Base-by-base conservation (phyloP, 371 early-diverging fungal genomes). In the Mortierella sp. region DNA sequence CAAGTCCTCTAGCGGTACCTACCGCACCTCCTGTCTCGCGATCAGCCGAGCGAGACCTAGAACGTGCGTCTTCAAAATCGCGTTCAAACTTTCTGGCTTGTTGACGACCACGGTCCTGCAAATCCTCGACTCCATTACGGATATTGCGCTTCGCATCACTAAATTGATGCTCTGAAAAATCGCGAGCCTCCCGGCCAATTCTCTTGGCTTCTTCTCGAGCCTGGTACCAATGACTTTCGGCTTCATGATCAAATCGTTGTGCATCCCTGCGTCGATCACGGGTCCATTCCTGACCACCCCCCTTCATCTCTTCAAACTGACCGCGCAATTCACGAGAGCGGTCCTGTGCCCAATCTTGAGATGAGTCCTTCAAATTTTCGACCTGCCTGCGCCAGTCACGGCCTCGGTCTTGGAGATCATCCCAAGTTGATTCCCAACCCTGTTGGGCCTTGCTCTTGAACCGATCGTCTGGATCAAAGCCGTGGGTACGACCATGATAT, bases 261-360 rank as follows among this genome's bases (percentile, higher is more conserved):
- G n/a, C 21, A 5, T 67, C 60, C 7, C 48, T 61, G 5, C 47
- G 50, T 23, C 58, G 63, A 54, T 70, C 63, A 26, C 53, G 24
- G 15, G 57, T 46, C 72, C 72, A 72, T 39, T 65, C 65, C 26
- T 72, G 49, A 9, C 60, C 58, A 30, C 39, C 32, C 14, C 58
- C 59, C 42, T 53, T 56, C 32, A 31, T 23, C 14, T 65, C 43
- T 23, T 71, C 60, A 31, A 51, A 60, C 9, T 42, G 56, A 26
- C 44, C 48, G 7, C 51, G 72, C n/a, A n/a, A 7, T 0, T 64
- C 47, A 19, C 49, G 65, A 4, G 65, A 64, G 7, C 52, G 50
- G 8, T 64, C 55, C 0, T 47, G 50, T 7, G 41, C 60, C 71
- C 71, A 71, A 6, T 64, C 56, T 23, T 60, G 48, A n/a, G 51